phyloP scores from a whole-genome alignment of 202 grass and related monocot species.

The Panicum hallii region DNA sequence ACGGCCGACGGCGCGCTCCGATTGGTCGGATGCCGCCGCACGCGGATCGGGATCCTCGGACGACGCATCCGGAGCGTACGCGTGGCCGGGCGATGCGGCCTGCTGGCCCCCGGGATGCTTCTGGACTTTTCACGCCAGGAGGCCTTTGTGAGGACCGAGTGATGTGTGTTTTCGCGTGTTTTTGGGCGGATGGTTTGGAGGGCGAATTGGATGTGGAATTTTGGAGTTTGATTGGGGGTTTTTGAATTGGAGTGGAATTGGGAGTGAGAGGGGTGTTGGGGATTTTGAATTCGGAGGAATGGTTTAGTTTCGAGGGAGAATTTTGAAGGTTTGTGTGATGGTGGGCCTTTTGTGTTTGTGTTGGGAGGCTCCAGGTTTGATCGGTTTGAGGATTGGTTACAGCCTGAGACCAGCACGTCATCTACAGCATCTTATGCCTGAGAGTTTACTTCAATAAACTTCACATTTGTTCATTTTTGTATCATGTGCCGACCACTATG shows the following conservation, averaged over 20 bases:
- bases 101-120: slow-evolving; percentile 14
- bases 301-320: slow-evolving; percentile 16
- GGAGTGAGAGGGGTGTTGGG: not conserved
- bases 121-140: slow-evolving; percentile 14
- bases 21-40: slow-evolving; percentile 32
- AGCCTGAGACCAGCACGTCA: too few species aligned
- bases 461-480: too few species aligned
- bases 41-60: slow-evolving; percentile 55
- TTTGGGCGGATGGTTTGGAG: slow-evolving; percentile 15
- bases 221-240: not conserved
- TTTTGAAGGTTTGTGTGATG: slow-evolving; percentile 9
- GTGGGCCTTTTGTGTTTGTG: not conserved
- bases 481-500: too few species aligned
- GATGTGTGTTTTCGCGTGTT: slow-evolving; percentile 45
- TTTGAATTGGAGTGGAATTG: slow-evolving; percentile 13
- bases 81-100: slow-evolving; percentile 22
- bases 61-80: slow-evolving; percentile 35
- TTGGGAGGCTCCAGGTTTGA: too few species aligned
- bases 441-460: too few species aligned
- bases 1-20: not conserved
- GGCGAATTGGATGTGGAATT: not conserved
- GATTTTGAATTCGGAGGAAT: slow-evolving; percentile 22
- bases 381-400: too few species aligned
- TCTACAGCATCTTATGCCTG: too few species aligned
- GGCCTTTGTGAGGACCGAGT: too few species aligned